phyloP scores from a whole-genome alignment of 495 filamentous ascomycete species.

The Aspergillus sclerotioniger region DNA sequence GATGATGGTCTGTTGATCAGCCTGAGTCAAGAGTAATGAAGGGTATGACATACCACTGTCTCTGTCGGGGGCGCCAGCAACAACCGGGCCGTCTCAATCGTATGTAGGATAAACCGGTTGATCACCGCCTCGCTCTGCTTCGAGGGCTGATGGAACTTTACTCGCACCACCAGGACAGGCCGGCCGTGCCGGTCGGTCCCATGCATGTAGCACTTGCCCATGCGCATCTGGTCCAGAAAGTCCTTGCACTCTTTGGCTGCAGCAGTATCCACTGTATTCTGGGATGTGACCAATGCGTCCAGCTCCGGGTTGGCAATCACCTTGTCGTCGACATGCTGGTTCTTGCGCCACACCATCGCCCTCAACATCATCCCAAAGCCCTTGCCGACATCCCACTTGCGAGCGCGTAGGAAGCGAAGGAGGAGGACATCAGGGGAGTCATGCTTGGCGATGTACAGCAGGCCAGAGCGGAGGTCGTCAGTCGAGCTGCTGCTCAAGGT shows the following conservation, averaged over 20 bases:
- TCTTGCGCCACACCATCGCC: conserved; percentile 82
- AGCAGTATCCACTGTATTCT: conserved; percentile 47
- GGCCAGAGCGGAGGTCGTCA: conserved; percentile 67
- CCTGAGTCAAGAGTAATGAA: background rate
- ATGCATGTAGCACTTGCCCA: conserved; percentile 91
- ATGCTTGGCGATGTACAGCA: conserved; percentile 86
- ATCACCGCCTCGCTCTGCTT: conserved; percentile 79
- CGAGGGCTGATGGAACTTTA: conserved; percentile 75
- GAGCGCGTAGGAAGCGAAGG: conserved; percentile 85
- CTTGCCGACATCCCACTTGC: conserved; percentile 92
- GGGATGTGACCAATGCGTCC: conserved; percentile 56
- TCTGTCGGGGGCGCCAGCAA: conserved; percentile 73
- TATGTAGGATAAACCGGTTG: conserved; percentile 85
- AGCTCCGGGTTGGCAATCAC: conserved; percentile 76
- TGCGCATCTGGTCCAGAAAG: conserved; percentile 78
- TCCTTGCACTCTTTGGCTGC: conserved; percentile 67
- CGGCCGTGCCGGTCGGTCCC: conserved; percentile 78
- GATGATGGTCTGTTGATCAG: conserved; percentile 60
- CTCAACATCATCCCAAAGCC: conserved; percentile 88
- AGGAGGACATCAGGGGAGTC: conserved; percentile 88
- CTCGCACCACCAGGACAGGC: conserved; percentile 79
- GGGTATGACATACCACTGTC: conserved; percentile 67
- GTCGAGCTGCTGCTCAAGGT: conserved; percentile 49
- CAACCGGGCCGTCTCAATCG: conserved; percentile 85
- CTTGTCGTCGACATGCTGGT: conserved; percentile 77